Percentiles rank a stretch among this genome's conserved stretches.
Conservation (phyloP, 2,329 filamentous ascomycete genomes). For the Epichloe gansuensis region DNA sequence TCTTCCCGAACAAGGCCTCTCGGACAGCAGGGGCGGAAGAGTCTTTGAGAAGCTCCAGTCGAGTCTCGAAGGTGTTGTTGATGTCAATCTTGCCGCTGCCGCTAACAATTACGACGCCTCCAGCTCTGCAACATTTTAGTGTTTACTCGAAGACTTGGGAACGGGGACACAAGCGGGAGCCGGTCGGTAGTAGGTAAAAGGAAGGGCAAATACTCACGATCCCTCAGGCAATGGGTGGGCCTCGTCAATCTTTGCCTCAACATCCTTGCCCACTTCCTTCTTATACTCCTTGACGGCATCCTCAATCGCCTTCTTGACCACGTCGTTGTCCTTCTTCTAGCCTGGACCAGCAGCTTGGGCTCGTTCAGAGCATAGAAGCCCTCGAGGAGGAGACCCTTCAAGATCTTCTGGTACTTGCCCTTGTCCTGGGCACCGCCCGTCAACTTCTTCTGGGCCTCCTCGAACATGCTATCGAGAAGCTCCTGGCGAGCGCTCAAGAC, state of each 20-base stretch:
- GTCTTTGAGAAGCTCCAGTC: constrained; percentile 72
- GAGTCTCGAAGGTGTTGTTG: constrained; percentile 95
- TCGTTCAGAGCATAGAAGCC: constrained; percentile 83
- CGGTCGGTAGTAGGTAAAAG: background rate
- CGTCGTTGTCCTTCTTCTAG: constrained; percentile 67
- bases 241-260: constrained; percentile 63
- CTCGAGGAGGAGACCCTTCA: constrained; percentile 78
- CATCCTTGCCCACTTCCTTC: constrained; percentile 58
- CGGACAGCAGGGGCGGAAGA: constrained; percentile 77
- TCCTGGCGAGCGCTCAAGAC: constrained; percentile 81
- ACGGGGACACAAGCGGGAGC: background rate
- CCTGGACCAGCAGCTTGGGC: constrained; percentile 60
- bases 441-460: constrained; percentile 64
- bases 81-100: constrained; percentile 90
- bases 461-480: constrained; percentile 82
- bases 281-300: constrained; percentile 75
- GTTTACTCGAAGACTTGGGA: background rate
- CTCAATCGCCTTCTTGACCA: constrained; percentile 66
- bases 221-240: constrained; percentile 66
- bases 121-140: constrained; percentile 45
- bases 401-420: constrained; percentile 59
- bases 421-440: constrained; percentile 52
- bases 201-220: constrained; percentile 49
- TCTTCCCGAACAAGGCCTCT: constrained; percentile 81
- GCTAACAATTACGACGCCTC: constrained; percentile 71